Base-by-base conservation (phyloP, 495 filamentous ascomycete genomes). In the Aspergillus steynii region DNA sequence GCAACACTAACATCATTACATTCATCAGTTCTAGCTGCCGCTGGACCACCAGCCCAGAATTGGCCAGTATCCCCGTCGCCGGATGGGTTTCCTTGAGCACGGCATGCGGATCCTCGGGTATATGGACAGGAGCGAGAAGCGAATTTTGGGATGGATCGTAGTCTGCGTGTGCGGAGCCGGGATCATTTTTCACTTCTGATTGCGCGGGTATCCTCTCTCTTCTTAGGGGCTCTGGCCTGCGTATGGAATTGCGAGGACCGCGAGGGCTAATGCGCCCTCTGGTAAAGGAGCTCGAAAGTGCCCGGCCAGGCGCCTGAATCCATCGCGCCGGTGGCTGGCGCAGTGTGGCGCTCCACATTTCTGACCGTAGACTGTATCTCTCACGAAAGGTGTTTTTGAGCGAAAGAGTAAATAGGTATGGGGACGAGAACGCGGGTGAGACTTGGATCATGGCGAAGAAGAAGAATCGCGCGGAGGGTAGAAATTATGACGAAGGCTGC, bases 1-100 rank as follows among this genome's bases (percentile, higher is more conserved):
- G 29, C 14, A 26, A 7, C 28, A 74, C 79, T 72, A 62, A 83
- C 74, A 89, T 71, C 74, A 90, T 78, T 7, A 90, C 78, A 71
- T 89, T 90, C 82, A 89, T 88, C 65, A 90, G 76, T 71, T 89
- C 88, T 32, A 90, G 63, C 62, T 89, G 85, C 29, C 88, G 75
- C 60, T 89, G 86, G 3, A 90, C 75, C 0, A 90, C 85, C 20
- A 90, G 73, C 0, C 84, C 81, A 1, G 85, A 88, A 62, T 90
- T 87, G 12, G 81, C 77, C 26, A 90, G 69, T 10, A 90, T 76
- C 2, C 73, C 73, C 9, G 78, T 77, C 7, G 86, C 85, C 3
- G 88, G 88, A 64, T 90, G 88, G 4, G 68, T 77, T 56, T 79
- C 79, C 61, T 83, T 86, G 52, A 90, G 81, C 1, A 89, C 82